Base-by-base conservation (phyloP, 1,139 yeast genomes). In the Chernovozyma aurita region DNA sequence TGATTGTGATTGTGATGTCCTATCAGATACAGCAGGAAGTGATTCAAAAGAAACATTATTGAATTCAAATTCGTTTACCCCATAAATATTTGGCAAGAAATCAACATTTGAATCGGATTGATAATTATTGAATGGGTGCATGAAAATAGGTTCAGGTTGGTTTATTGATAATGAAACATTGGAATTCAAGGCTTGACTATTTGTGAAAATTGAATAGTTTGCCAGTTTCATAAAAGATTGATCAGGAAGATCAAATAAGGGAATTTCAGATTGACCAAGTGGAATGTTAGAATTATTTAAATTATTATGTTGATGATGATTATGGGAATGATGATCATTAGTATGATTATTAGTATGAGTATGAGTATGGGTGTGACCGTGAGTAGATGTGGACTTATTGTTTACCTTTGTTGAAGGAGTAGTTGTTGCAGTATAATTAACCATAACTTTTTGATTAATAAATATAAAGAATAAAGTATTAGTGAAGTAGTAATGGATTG, bases 181-280 rank as follows among this genome's bases (percentile, higher is more conserved):
- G 6, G 58, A 53, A 29, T 42, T 42, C 41, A 48, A 43, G 17
- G 52, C 55, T 24, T 57, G 57, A 14, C 51, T 49, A 35, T 57
- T 55, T 12, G 57, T 47, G 40, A 58, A 59, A 15, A 60, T 50
- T 7, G 59, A 49, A 35, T 57, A 53, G 30, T 28, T 24, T 14
- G 37, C 14, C 21, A 15, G 36, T n/a, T 34, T 34, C 30, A 34
- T 34, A 16, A 34, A 34, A 6, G 37, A 34, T 24, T 34, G 37
- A 15, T 34, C 34, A 4, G 36, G 37, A 4, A 34, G 16, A 7
- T 34, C 37, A 26, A 30, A n/a, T n/a, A 25, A 18, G 25, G 18
- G 32, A 16, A 26, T 12, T 6, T 26, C 28, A 6, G 17, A 16
- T 16, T 26, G 28, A 26, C 12, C 11, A 12, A 26, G 9, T 14